Evolutionary conservation across 495 filamentous ascomycete genomes (phyloP), one percentile per base, ranked within the genome.

Genomic region (Paragyromitra xinjiangensis): DNA sequence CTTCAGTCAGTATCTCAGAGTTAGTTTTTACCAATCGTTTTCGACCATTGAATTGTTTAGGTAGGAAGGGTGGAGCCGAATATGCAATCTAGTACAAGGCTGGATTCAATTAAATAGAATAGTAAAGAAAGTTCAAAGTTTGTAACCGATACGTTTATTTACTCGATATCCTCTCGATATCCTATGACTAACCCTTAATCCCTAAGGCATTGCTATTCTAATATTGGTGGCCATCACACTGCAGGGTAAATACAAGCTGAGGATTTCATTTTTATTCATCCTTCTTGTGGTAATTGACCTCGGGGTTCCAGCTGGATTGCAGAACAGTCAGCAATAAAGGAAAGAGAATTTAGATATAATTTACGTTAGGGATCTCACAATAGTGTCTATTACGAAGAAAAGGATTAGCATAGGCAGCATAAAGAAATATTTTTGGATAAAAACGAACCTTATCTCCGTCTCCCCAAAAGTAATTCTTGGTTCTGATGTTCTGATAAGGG

Each of bases 261-360:
- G 19, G 37, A n/a, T 48, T 11, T 11, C 12, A 48, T 12, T 40
- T 59, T 53, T 73, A 84, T 64, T 94, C 91, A 86, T 96, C 92
- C 85, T 90, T 91, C 88, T 96, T 93, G 90, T 98, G 94, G 88
- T 97, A 94, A 89, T 99, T 99, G 87, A 97, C 93, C 39, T 86
- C 87, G 75, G 87, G 85, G 86, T 99, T 99, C 95, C 95, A 99
- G 91, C 93, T 95, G 84, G 39, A 59, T 66, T 11, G 12, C 3
- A 77, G 22, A 50, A 14, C 73, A 50, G 26, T 61, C 62, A 68
- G 71, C 56, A 62, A 37, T 5, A 44, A 77, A 37, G 59, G 58
- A 40, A 50, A 51, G 29, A 64, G 68, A 9, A n/a, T 48, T 40
- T 3, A 34, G 12, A 7, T 39, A 16, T 34, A 22, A 50, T 50